Conservation (phyloP, 495 filamentous ascomycete species). For the Bacidia gigantensis region DNA sequence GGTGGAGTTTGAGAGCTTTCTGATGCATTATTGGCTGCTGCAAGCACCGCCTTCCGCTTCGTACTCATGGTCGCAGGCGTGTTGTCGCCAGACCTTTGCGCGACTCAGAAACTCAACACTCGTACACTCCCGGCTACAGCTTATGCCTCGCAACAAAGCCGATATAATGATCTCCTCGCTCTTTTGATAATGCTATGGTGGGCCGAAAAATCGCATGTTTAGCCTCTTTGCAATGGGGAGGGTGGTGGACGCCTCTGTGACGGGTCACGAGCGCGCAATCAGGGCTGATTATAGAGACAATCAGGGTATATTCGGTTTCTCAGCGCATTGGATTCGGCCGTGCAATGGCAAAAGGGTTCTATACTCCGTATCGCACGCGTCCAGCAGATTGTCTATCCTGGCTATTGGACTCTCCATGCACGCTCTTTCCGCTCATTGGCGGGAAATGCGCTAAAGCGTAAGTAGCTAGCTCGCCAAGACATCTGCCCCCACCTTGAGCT, state of each 20-base stretch:
- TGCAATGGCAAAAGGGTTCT: background rate
- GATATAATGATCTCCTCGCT: background rate
- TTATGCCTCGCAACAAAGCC: background rate
- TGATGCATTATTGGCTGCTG: conserved; percentile 26
- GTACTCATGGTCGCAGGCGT: conserved; percentile 39
- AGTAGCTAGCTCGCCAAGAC: background rate
- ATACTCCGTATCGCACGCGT: background rate
- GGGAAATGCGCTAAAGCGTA: background rate
- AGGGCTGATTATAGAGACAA: background rate
- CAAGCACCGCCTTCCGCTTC: conserved; percentile 48
- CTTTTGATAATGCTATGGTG: background rate
- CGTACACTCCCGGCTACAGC: background rate
- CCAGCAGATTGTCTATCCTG: background rate
- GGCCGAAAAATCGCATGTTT: background rate
- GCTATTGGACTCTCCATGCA: background rate
- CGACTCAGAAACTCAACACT: background rate
- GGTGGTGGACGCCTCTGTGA: background rate
- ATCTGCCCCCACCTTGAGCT: background rate
- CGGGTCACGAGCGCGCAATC: background rate
- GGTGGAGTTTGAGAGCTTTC: conserved; percentile 31
- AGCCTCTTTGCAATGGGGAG: background rate
- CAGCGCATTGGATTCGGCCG: background rate
- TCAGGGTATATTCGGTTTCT: background rate
- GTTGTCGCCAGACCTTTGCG: background rate
- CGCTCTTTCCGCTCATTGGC: background rate